Base-by-base conservation (phyloP, 306 rosid genomes). In the Castanopsis chinensis region DNA sequence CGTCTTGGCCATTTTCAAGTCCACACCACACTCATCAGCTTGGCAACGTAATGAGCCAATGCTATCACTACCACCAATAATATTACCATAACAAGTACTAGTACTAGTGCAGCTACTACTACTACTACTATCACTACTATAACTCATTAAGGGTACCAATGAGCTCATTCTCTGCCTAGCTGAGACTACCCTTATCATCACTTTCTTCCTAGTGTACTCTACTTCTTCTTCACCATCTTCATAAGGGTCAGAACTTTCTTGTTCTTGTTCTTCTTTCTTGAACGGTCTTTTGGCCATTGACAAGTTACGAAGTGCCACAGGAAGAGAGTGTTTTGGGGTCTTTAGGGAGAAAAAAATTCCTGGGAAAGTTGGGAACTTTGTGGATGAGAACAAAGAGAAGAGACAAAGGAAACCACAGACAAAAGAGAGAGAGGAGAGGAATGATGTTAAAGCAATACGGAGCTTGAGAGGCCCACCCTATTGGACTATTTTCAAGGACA, bases 11-110 rank as follows among this genome's bases (percentile, higher is more conserved):
- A 71, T 55, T 4, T 28, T 27, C 72, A 83, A 55, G 52, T 63
- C 67, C 78, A 67, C 43, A 0, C 71, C 76, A 57, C 87, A 83
- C 72, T 83, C 87, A 64, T 83, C 84, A 11, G 84, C 79, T 3
- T 72, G 87, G 59, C 87, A 83, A 57, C 63, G 54, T 57, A 35
- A 65, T 27, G 35, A 68, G 61, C 45, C 19, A 9, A 59, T 35
- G 43, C 35, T 5, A 17, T 65, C 37, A 0, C 20, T 30, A 6
- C 69, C 30, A 28, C 69, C 18, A 23, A 28, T 21, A 7, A 11
- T 23, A 30, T 35, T 49, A 49, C 53, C 17, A 49, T 49, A 10
- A 49, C 53, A 10, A 49, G 14, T 0, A 1, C 53, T 49, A 49
- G 53, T 49, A 49, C 53, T 49, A 49, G 53, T 49, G 53, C 14